Base-by-base conservation (phyloP, 306 rosid genomes). In the Rosa lucieae region DNA sequence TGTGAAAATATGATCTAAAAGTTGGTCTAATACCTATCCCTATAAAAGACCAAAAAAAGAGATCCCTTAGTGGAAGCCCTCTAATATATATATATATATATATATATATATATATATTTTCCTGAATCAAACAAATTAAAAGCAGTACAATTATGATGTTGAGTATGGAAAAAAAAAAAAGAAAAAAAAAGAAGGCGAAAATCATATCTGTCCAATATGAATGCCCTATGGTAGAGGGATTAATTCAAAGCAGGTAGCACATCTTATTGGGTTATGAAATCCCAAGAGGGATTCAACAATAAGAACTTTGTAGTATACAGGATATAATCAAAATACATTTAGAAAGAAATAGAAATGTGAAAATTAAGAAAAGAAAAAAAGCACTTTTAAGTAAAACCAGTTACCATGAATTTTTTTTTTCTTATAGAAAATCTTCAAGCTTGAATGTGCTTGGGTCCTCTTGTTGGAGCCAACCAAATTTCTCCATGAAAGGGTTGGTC, bases 401-500 rank as follows among this genome's bases (percentile, higher is more conserved):
- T 32, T 26, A 7, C 56, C 40, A 23, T 68, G 37, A 69, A 6
- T 6, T 11, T 21, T 69, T 5, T 17, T 17, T 46, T 59, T n/a
- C 44, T 72, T 44, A 70, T 17, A 43, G 66, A 21, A 4, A 6
- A 70, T 23, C n/a, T 6, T 86, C 84, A 0, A 80, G 0, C 32
- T 80, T 85, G 86, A 95, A 87, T 37, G 82, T 91, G 75, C 20
- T 81, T n/a, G 69, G 43, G 32, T 95, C 99, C 39, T 95, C 84
- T 8, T 73, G 62, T 63, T 88, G 85, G 75, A 95, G 59, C 99
- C 99, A 92, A 48, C 99, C 99, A 70, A 48, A 95, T 76, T 84
- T 90, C 80, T 91, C 92, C 86, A 92, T 43, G 87, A 95, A 95
- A 7, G 99, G 99, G 81, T 95, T 92, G 5, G 89, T 83, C 81